phyloP scores from a whole-genome alignment of 352 stramenopile species.

The Hyaloperonospora arabidopsidis region DNA sequence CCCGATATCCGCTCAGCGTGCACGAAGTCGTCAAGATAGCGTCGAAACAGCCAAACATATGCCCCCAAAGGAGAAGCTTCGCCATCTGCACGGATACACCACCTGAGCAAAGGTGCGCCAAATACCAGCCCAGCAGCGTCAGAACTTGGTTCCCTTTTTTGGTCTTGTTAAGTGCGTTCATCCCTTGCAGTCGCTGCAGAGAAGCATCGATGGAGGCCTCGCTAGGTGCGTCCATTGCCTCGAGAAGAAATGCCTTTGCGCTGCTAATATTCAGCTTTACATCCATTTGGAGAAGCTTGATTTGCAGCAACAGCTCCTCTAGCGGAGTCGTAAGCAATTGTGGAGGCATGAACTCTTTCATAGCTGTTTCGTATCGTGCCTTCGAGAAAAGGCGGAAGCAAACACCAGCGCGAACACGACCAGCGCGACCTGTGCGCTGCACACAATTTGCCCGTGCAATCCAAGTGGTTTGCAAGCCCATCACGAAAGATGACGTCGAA shows the following conservation, averaged over 20 bases:
- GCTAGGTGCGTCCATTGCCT: slow-evolving; percentile 90
- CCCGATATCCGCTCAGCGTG: slow-evolving; percentile 64
- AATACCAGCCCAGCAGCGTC: slow-evolving; percentile 68
- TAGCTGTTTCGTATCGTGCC: slow-evolving; percentile 47
- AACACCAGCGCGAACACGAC: slow-evolving; percentile 88
- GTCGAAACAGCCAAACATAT: slow-evolving; percentile 60
- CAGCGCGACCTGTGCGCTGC: slow-evolving; percentile 89
- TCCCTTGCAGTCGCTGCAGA: slow-evolving; percentile 78
- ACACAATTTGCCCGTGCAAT: slow-evolving; percentile 78
- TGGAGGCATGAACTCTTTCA: slow-evolving; percentile 73
- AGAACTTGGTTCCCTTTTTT: slow-evolving; percentile 19
- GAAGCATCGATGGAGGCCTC: slow-evolving; percentile 87
- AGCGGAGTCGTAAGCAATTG: slow-evolving; percentile 66
- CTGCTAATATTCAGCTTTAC: slow-evolving; percentile 64
- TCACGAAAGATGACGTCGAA: slow-evolving; percentile 79
- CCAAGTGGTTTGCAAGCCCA: slow-evolving; percentile 85
- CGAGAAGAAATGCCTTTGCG: slow-evolving; percentile 81
- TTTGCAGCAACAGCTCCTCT: slow-evolving; percentile 67
- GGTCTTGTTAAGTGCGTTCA: slow-evolving; percentile 54
- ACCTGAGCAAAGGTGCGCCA: slow-evolving; percentile 60
- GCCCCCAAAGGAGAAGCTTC: slow-evolving; percentile 62
- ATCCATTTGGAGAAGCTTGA: slow-evolving; percentile 69
- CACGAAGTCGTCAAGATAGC: slow-evolving; percentile 56
- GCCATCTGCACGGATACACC: slow-evolving; percentile 62
- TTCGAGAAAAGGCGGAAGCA: slow-evolving; percentile 85